A percentile compares a stretch with the other conserved stretches of the same genome.
Evolutionary conservation across 345 rosid genomes (phyloP).

Genomic region (Salix dunnii): DNA sequence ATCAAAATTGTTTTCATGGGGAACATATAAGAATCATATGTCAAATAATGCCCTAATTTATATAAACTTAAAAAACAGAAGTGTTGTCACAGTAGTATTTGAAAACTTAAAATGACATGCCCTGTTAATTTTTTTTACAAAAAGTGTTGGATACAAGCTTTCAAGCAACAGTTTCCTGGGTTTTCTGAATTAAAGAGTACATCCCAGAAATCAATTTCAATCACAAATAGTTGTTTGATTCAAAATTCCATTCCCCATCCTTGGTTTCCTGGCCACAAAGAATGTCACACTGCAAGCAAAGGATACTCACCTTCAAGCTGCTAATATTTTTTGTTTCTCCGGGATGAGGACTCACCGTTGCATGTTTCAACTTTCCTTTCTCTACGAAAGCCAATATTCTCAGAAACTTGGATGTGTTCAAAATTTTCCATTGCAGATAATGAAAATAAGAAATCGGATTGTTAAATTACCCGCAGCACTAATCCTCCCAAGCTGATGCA

Average conservation of each 20-base stretch:
- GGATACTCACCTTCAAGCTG: conserved; percentile 64
- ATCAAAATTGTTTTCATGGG: too few species aligned
- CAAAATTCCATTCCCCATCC: neutral
- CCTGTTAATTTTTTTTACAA: too few species aligned
- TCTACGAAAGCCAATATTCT: conserved; percentile 29
- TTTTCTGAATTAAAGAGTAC: too few species aligned
- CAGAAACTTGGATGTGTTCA: neutral
- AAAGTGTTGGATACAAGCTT: too few species aligned
- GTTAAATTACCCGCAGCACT: conserved; percentile 56
- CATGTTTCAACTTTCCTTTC: conserved; percentile 79
- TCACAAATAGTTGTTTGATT: neutral
- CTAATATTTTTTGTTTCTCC: conserved; percentile 80
- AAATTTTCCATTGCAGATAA: neutral
- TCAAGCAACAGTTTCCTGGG: too few species aligned
- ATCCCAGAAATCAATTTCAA: too few species aligned
- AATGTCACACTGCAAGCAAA: neutral
- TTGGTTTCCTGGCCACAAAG: neutral
- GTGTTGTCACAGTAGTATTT: too few species aligned
- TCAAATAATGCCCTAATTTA: too few species aligned
- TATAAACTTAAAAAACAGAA: too few species aligned
- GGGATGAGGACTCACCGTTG: conserved; percentile 65
- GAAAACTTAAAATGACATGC: too few species aligned
- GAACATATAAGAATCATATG: too few species aligned
- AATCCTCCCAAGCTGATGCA: conserved; percentile 84
- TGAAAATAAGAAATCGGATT: neutral